phyloP scores from a whole-genome alignment of 805 yeast genomes.

The Jamesozyma piceae region DNA sequence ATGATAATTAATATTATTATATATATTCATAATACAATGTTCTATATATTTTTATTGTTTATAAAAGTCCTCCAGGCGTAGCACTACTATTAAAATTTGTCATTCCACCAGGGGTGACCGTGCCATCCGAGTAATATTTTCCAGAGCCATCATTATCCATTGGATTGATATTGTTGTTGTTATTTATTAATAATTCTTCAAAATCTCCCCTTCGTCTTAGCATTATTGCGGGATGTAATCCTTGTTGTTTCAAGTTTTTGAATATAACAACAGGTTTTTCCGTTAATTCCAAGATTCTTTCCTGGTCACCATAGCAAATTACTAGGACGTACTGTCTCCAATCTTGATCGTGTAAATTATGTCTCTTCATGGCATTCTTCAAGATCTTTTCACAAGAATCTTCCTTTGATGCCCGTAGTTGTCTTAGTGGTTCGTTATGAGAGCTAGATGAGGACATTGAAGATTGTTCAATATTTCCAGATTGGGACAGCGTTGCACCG shows the following conservation, averaged over 20 bases:
- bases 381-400: slow-evolving; percentile 85
- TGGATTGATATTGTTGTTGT: slow-evolving; percentile 4
- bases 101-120: slow-evolving; percentile 19
- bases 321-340: slow-evolving; percentile 85
- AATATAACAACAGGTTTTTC: slow-evolving; percentile 84
- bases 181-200: slow-evolving; percentile 19
- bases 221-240: slow-evolving; percentile 88
- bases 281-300: slow-evolving; percentile 68
- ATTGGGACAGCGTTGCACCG: background rate
- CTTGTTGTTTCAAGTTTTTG: slow-evolving; percentile 75
- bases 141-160: background rate
- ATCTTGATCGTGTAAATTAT: slow-evolving; percentile 65
- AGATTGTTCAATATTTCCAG: background rate
- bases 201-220: slow-evolving; percentile 67
- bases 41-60: background rate
- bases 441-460: background rate
- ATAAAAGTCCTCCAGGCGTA: slow-evolving; percentile 27
- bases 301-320: slow-evolving; percentile 85
- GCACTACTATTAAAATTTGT: slow-evolving; percentile 8
- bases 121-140: slow-evolving; percentile 8
- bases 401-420: slow-evolving; percentile 74
- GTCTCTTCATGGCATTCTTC: slow-evolving; percentile 81
- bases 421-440: slow-evolving; percentile 24
- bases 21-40: too few relatives aligned
- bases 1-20: too few relatives aligned